These are phyloP conservation scores for Alternaria solani DNA, from an alignment of 2,329 filamentous ascomycete genomes.

Conservation along the genomic window DNA sequence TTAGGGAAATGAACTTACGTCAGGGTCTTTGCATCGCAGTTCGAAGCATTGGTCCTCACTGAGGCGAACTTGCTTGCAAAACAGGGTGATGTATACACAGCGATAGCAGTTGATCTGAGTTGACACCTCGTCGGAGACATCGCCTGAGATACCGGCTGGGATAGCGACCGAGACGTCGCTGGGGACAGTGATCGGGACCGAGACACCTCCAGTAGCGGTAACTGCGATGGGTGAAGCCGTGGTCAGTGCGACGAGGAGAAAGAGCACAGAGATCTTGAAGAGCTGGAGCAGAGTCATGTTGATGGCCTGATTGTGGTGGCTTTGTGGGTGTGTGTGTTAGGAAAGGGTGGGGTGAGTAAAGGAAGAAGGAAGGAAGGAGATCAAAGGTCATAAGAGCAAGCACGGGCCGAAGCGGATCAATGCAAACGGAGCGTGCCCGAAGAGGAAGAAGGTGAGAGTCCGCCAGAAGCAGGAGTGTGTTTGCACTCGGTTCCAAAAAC, in stretches of 20 bases:
- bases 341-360: background rate
- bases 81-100: constrained; percentile 1
- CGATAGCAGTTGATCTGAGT: background rate
- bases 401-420: background rate
- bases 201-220: background rate
- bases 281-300: background rate
- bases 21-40: background rate
- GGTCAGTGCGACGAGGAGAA: background rate
- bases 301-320: background rate
- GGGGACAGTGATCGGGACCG: background rate
- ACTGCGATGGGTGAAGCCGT: constrained; percentile 1
- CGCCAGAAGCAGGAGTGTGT: background rate
- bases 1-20: background rate
- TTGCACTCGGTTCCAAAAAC: background rate
- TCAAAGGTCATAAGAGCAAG: background rate
- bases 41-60: background rate
- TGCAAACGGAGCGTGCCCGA: background rate
- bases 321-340: background rate
- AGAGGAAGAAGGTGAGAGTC: background rate
- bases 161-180: background rate
- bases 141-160: background rate
- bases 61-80: background rate
- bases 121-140: background rate
- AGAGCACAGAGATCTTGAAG: constrained; percentile 3
- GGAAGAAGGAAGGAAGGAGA: background rate